A percentile compares a stretch with the other conserved stretches of the same genome.
Evolutionary conservation across 768 basidiomycete species (phyloP).

Genomic region (Neoboletus brunneissimus): DNA sequence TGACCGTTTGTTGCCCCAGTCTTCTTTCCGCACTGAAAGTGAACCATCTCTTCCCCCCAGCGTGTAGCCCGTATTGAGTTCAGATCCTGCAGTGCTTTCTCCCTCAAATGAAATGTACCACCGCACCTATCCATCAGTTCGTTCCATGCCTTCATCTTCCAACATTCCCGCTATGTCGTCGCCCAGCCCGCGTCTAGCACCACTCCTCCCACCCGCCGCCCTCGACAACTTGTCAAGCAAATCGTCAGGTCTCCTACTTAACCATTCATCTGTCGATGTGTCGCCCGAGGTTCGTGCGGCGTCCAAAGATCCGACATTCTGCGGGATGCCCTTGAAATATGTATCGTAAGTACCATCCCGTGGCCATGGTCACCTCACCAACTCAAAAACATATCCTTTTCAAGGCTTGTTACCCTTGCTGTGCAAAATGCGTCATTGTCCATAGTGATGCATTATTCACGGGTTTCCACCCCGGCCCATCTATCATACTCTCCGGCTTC

Average conservation of each 20-base stretch:
- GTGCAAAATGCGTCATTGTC: slow-evolving; percentile 95
- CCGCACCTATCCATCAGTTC: slow-evolving; percentile 53
- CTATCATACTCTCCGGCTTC: slow-evolving; percentile 90
- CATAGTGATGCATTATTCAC: slow-evolving; percentile 99
- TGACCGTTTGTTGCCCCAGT: background rate
- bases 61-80: slow-evolving; percentile 15
- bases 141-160: slow-evolving; percentile 49
- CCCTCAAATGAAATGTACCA: slow-evolving; percentile 58
- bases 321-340: slow-evolving; percentile 75
- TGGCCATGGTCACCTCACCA: background rate
- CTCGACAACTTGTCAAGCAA: slow-evolving; percentile 43
- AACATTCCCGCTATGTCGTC: slow-evolving; percentile 17
- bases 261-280: slow-evolving; percentile 34
- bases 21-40: slow-evolving; percentile 17
- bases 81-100: slow-evolving; percentile 27
- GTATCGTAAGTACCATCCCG: slow-evolving; percentile 56
- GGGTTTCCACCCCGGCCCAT: slow-evolving; percentile 75
- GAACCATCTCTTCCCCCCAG: slow-evolving; percentile 6
- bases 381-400: slow-evolving; percentile 3
- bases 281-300: slow-evolving; percentile 26
- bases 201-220: slow-evolving; percentile 49
- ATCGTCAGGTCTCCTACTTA: slow-evolving; percentile 34
- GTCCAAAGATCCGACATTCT: slow-evolving; percentile 49
- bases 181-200: slow-evolving; percentile 44
- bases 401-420: slow-evolving; percentile 77